Evolutionary conservation across 345 rosid species (phyloP).

Genomic region (Iberis pinnata): DNA sequence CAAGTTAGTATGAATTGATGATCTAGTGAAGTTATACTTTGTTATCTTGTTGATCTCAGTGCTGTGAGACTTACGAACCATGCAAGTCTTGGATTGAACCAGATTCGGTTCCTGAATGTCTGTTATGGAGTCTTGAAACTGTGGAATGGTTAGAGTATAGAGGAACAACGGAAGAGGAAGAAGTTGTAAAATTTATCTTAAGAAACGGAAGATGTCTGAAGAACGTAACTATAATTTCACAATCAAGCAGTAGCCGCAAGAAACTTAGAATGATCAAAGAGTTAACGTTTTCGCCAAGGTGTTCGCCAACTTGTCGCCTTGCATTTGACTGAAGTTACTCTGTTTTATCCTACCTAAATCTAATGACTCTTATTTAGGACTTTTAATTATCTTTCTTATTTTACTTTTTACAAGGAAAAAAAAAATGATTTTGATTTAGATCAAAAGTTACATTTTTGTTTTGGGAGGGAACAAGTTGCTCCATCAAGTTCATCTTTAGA

Average conservation of each 20-base stretch:
- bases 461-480: too few species aligned
- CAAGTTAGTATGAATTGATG: background rate
- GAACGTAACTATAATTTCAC: constrained; percentile 2
- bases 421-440: too few species aligned
- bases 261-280: constrained; percentile 1
- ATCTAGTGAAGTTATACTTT: background rate
- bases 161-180: constrained; percentile 12
- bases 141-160: background rate
- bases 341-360: too few species aligned
- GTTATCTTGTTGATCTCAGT: constrained; percentile 9
- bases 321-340: background rate
- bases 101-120: constrained; percentile 6
- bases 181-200: background rate
- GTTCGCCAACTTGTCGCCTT: constrained; percentile 10
- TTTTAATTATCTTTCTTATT: too few species aligned
- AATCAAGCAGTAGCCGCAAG: background rate
- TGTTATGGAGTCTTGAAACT: constrained; percentile 9
- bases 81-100: background rate
- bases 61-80: background rate
- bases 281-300: background rate
- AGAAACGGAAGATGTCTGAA: background rate
- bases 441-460: too few species aligned
- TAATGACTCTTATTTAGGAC: too few species aligned
- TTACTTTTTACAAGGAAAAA: too few species aligned
- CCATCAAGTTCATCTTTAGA: too few species aligned